Percentiles rank a stretch among this genome's conserved stretches.
phyloP scores from a whole-genome alignment of 352 stramenopile species.

The Plasmopara halstedii region DNA sequence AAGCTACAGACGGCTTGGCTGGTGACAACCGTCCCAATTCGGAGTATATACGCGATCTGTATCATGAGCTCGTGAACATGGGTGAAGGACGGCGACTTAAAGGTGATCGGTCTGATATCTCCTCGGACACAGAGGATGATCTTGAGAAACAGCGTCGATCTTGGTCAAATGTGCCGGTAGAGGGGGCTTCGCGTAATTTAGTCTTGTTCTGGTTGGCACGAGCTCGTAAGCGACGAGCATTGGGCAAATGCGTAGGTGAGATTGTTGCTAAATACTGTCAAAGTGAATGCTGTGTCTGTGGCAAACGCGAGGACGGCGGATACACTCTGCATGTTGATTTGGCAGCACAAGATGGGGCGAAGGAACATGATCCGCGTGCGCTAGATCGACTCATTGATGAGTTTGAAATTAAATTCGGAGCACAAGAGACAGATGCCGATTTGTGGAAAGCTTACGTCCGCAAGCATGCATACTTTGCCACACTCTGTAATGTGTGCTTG shows the following conservation, averaged over 20 bases:
- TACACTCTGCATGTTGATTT: constrained; percentile 83
- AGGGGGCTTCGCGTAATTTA: constrained; percentile 80
- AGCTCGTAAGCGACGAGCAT: constrained; percentile 88
- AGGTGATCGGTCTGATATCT: constrained; percentile 90
- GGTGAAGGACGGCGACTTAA: constrained; percentile 79
- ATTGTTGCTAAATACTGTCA: constrained; percentile 81
- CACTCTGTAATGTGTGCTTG: constrained; percentile 91
- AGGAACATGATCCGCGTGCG: constrained; percentile 56
- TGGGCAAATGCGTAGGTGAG: constrained; percentile 82
- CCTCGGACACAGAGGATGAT: constrained; percentile 88
- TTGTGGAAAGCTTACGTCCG: constrained; percentile 97
- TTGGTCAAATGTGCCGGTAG: constrained; percentile 79
- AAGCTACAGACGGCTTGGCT: constrained; percentile 31
- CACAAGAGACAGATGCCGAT: constrained; percentile 81
- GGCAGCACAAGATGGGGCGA: constrained; percentile 47
- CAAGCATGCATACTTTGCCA: constrained; percentile 89
- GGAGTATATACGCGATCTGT: constrained; percentile 95
- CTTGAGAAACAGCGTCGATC: constrained; percentile 81
- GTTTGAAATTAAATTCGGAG: constrained; percentile 78
- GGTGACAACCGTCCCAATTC: constrained; percentile 57
- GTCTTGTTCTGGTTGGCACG: constrained; percentile 90
- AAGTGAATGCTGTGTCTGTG: constrained; percentile 74
- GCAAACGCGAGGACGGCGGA: constrained; percentile 45
- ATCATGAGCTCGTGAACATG: constrained; percentile 94
- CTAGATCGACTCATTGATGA: constrained; percentile 75